phyloP scores from a whole-genome alignment of 306 rosid genomes.

The Sechiopsis laciniata region DNA sequence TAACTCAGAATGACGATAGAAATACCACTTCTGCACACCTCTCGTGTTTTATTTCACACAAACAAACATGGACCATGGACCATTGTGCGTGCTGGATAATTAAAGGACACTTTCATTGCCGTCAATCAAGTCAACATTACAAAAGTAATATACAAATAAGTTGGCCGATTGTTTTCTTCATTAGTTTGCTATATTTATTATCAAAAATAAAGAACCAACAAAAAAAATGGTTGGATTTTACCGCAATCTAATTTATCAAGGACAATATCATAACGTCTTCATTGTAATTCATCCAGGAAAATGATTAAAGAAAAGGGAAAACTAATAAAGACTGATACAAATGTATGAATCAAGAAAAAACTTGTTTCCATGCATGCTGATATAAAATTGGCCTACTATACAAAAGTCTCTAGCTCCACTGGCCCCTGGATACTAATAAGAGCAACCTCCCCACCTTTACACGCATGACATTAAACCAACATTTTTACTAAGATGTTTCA shows the following conservation, averaged over 20 bases:
- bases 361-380: not conserved
- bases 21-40: not conserved
- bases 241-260: not conserved
- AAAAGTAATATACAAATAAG: not conserved
- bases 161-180: not conserved
- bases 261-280: not conserved
- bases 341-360: not conserved
- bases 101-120: not conserved
- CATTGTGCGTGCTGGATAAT: not conserved
- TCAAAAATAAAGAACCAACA: not conserved
- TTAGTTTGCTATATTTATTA: not conserved
- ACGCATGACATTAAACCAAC: not conserved
- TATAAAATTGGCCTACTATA: not conserved
- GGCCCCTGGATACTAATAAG: conserved; percentile 3
- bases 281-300: not conserved
- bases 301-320: not conserved
- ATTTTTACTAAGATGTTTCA: not conserved
- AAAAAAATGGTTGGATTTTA: not conserved
- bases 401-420: not conserved
- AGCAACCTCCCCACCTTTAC: not conserved
- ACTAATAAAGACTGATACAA: not conserved
- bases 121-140: not conserved
- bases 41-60: not conserved
- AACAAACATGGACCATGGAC: not conserved
- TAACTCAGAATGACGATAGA: not conserved